Evolutionary conservation across 2,329 filamentous ascomycete genomes (phyloP).

Genomic region (Pseudophaeomoniella oleicola): DNA sequence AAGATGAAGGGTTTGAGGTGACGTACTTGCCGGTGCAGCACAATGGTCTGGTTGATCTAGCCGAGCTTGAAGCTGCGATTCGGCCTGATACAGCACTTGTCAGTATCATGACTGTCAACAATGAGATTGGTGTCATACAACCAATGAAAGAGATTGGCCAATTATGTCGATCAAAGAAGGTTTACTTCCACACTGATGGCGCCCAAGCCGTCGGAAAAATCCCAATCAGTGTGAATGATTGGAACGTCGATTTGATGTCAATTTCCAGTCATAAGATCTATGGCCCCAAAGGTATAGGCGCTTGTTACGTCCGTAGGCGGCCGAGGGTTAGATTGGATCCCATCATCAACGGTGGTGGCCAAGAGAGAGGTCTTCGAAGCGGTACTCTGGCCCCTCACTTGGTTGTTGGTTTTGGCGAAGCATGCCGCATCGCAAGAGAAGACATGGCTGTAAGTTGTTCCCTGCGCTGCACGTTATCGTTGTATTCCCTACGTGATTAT

Average conservation of each 20-base stretch:
- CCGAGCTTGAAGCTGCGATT: conserved; percentile 75
- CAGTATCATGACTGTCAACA: conserved; percentile 98
- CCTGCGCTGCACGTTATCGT: conserved; percentile 8
- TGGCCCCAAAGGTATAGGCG: conserved; percentile 90
- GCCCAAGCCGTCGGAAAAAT: conserved; percentile 99
- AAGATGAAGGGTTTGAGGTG: conserved; percentile 90
- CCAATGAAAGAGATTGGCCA: conserved; percentile 86
- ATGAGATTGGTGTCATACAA: conserved; percentile 98
- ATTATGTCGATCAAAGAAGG: conserved; percentile 77
- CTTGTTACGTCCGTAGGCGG: conserved; percentile 85
- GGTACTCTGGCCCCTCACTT: conserved; percentile 83
- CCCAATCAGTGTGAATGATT: conserved; percentile 85
- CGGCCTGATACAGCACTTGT: conserved; percentile 81
- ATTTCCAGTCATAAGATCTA: conserved; percentile 99
- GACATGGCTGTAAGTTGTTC: conserved; percentile 67
- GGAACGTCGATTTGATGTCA: conserved; percentile 98
- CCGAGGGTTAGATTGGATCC: conserved; percentile 90
- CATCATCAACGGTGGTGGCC: conserved; percentile 89
- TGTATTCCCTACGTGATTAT: conserved; percentile 51
- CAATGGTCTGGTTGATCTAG: conserved; percentile 74
- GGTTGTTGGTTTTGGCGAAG: conserved; percentile 87
- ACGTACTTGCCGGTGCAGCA: conserved; percentile 89
- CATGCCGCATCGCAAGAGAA: conserved; percentile 77
- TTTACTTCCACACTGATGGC: conserved; percentile 96
- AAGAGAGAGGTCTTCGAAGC: conserved; percentile 87